phyloP scores from a whole-genome alignment of 2,329 filamentous ascomycete genomes.

The Apiospora hydei region DNA sequence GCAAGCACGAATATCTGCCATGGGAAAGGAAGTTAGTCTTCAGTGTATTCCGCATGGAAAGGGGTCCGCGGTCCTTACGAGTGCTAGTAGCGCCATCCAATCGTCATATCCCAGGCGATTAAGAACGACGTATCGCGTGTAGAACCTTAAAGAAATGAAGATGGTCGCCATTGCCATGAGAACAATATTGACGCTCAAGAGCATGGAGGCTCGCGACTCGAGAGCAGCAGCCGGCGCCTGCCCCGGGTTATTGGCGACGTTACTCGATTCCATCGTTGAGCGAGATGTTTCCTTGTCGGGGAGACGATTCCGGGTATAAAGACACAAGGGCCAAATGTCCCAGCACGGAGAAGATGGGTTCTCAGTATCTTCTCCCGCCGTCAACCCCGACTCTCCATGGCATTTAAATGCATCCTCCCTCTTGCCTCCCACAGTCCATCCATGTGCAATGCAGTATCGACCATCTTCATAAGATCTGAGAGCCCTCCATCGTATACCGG shows the following conservation, averaged over 20 bases:
- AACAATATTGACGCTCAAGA: not conserved
- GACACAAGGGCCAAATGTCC: no score
- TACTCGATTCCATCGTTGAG: not conserved
- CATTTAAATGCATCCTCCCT: not conserved
- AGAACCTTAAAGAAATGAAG: not conserved
- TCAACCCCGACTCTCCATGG: not conserved
- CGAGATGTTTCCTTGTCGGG: not conserved
- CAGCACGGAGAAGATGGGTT: not conserved
- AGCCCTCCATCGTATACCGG: not conserved
- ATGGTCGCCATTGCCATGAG: not conserved
- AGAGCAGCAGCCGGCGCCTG: not conserved
- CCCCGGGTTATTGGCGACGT: no score
- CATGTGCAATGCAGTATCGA: not conserved
- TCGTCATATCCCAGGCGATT: conserved; percentile 14
- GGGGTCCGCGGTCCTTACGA: conserved; percentile 28
- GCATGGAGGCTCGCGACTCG: not conserved
- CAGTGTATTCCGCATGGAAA: no score
- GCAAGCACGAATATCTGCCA: conserved; percentile 20
- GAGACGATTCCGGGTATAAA: no score
- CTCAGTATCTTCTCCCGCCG: not conserved
- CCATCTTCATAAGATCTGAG: not conserved
- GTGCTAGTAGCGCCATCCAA: not conserved
- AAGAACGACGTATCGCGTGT: conserved; percentile 23
- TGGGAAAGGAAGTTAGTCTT: not conserved
- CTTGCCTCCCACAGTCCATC: not conserved